Conservation (phyloP, 1,284 basidiomycete species). For the Heterobasidion irregulare region DNA sequence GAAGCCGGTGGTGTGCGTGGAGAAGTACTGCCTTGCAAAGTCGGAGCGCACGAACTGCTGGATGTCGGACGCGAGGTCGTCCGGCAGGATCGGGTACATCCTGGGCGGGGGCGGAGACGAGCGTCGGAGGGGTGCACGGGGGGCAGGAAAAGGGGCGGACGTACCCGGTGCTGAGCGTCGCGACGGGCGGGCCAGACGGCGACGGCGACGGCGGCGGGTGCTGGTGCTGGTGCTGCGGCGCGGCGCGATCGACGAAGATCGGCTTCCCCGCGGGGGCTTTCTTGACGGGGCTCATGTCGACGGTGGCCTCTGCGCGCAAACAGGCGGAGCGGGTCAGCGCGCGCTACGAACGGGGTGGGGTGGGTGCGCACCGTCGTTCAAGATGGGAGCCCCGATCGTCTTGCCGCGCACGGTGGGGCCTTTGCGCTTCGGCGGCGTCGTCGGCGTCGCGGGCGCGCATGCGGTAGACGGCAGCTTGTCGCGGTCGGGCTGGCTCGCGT, state of each 20-base stretch:
- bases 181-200: slow-evolving; percentile 16
- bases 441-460: slow-evolving; percentile 1
- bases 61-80: slow-evolving; percentile 74
- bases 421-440: slow-evolving; percentile 8
- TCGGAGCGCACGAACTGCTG: slow-evolving; percentile 78
- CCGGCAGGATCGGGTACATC: slow-evolving; percentile 58
- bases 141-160: slow-evolving; percentile 12
- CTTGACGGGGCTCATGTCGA: slow-evolving; percentile 67
- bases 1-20: slow-evolving; percentile 79
- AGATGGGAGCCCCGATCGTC: slow-evolving; percentile 55
- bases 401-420: slow-evolving; percentile 37
- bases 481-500: slow-evolving; percentile 6
- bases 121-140: too few relatives aligned
- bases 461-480: neutral
- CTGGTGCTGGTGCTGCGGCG: neutral
- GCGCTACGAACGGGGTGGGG: neutral
- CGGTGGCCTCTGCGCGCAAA: slow-evolving; percentile 53
- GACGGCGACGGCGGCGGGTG: neutral
- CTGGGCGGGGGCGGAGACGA: neutral
- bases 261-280: slow-evolving; percentile 54
- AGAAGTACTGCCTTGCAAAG: slow-evolving; percentile 78
- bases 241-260: slow-evolving; percentile 45
- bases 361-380: slow-evolving; percentile 46
- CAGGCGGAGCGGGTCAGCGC: neutral
- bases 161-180: slow-evolving; percentile 59